Conservation (phyloP, 805 yeast species). For the Saturnispora quitensis region DNA sequence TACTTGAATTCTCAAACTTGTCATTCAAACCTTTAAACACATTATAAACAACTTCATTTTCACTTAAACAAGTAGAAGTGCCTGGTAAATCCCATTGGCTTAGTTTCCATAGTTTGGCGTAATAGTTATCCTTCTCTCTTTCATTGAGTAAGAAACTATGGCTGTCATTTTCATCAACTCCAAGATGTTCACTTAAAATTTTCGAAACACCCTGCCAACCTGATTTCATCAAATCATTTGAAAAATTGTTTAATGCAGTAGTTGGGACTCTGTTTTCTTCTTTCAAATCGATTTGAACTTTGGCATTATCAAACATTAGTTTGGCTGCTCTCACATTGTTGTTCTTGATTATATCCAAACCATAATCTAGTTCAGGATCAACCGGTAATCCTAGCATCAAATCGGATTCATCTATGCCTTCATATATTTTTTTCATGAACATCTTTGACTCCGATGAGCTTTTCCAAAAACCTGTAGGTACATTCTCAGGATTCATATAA, state of each 20-base stretch:
- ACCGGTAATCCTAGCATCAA: conserved; percentile 57
- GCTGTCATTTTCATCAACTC: neutral
- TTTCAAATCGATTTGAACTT: conserved; percentile 36
- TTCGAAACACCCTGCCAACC: conserved; percentile 54
- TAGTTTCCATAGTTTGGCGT: conserved; percentile 69
- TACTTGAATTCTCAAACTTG: conserved; percentile 9
- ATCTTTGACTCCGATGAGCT: conserved; percentile 2
- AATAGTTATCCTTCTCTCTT: conserved; percentile 23
- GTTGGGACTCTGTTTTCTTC: neutral
- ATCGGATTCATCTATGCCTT: conserved; percentile 52
- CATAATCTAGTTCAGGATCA: conserved; percentile 42
- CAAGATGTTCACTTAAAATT: conserved; percentile 20
- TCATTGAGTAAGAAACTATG: neutral
- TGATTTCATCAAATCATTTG: conserved; percentile 34
- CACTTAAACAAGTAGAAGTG: conserved; percentile 29
- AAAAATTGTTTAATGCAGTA: conserved; percentile 14
- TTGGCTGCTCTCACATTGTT: conserved; percentile 18
- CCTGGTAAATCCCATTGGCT: conserved; percentile 67
- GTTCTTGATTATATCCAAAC: conserved; percentile 34
- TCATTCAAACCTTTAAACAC: conserved; percentile 41
- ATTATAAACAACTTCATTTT: conserved; percentile 42
- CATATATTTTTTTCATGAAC: conserved; percentile 34
- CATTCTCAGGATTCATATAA: conserved; percentile 12
- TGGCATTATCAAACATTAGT: conserved; percentile 48
- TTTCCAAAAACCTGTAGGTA: neutral